Conservation (phyloP, 164 flowering plant genomes). For the Chimonanthus salicifolius region DNA sequence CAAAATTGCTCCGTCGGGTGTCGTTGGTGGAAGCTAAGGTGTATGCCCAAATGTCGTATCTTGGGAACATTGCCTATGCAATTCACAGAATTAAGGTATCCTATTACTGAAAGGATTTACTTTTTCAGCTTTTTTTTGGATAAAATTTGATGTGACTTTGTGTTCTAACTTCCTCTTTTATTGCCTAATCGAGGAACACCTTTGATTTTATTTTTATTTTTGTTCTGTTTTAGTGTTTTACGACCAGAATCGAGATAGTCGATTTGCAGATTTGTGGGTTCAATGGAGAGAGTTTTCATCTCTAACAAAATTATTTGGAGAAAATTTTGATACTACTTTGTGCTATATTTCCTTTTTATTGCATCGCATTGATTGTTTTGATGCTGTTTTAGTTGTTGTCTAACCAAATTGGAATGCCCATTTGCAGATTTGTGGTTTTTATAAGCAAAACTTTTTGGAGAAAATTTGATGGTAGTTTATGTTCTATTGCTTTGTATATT, state of each 20-base stretch:
- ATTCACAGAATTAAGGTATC: conserved; percentile 78
- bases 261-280: background rate
- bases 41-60: conserved; percentile 77
- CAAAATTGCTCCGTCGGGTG: conserved; percentile 63
- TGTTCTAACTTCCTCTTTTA: too few relatives aligned
- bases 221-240: background rate
- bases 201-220: background rate
- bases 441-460: background rate
- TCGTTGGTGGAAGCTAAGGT: conserved; percentile 67
- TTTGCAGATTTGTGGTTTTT: background rate
- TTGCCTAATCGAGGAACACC: too few relatives aligned
- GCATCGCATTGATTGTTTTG: background rate
- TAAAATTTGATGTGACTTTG: background rate
- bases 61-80: conserved; percentile 76
- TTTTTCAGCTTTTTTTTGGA: background rate
- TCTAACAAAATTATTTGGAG: background rate
- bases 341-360: too few relatives aligned
- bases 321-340: background rate
- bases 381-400: too few relatives aligned
- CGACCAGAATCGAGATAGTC: background rate
- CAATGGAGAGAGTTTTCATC: background rate
- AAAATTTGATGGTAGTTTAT: background rate
- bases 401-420: too few relatives aligned
- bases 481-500: background rate
- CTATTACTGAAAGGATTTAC: background rate